These are phyloP conservation scores for Fulvia fulva DNA, from an alignment of 2,329 filamentous ascomycete species.

Conservation along the genomic window DNA sequence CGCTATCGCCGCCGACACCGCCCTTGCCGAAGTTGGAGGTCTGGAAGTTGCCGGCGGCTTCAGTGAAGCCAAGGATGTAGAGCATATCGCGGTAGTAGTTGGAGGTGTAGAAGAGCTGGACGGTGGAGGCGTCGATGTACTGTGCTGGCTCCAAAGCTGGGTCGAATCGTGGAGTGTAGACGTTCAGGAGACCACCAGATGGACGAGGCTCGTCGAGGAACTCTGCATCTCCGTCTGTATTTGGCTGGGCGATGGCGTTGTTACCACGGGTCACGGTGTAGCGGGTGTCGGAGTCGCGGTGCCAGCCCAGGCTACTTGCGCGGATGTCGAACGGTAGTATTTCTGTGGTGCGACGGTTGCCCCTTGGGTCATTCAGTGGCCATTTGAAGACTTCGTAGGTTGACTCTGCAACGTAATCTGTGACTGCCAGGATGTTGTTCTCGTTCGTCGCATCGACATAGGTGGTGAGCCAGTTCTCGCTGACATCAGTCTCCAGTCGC, in stretches of 20 bases:
- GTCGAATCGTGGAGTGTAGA: slow-evolving; percentile 37
- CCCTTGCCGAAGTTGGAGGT: slow-evolving; percentile 53
- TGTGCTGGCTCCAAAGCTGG: slow-evolving; percentile 12
- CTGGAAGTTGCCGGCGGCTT: slow-evolving; percentile 59
- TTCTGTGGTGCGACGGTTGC: slow-evolving; percentile 44
- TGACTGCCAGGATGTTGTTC: slow-evolving; percentile 49
- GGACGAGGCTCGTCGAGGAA: slow-evolving; percentile 53
- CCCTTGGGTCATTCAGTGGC: slow-evolving; percentile 53
- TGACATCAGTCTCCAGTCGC: slow-evolving; percentile 57
- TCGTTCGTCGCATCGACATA: slow-evolving; percentile 53
- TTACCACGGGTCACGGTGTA: slow-evolving; percentile 57
- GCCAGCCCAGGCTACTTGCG: slow-evolving; percentile 54
- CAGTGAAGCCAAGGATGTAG: slow-evolving; percentile 55
- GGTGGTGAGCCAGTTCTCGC: slow-evolving; percentile 56
- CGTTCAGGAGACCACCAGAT: slow-evolving; percentile 33
- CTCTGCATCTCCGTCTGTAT: slow-evolving; percentile 44
- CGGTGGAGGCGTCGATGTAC: slow-evolving; percentile 54
- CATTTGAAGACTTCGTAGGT: slow-evolving; percentile 56
- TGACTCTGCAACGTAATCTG: slow-evolving; percentile 55
- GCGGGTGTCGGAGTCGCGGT: slow-evolving; percentile 44
- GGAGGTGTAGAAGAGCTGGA: slow-evolving; percentile 59
- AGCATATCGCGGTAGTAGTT: slow-evolving; percentile 60
- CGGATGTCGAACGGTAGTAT: slow-evolving; percentile 47
- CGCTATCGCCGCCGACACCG: slow-evolving; percentile 49
- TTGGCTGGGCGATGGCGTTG: slow-evolving; percentile 55